These are phyloP conservation scores for Aspergillus coremiiformis DNA, from an alignment of 495 filamentous ascomycete genomes.

Conservation along the genomic window DNA sequence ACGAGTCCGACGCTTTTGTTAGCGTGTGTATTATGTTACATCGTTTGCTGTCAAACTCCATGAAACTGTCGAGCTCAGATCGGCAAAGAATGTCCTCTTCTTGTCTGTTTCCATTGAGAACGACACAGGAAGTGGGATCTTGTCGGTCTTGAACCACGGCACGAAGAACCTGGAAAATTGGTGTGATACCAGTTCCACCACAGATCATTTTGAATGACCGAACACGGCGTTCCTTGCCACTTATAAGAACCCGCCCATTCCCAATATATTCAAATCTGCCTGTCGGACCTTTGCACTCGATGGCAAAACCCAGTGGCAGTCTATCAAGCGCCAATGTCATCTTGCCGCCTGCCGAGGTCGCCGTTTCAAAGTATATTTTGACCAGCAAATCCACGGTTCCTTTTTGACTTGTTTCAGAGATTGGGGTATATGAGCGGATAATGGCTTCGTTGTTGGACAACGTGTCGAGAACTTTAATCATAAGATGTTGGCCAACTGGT, in stretches of 20 bases:
- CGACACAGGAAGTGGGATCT: constrained; percentile 56
- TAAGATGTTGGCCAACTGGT: constrained; percentile 82
- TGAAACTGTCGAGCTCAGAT: constrained; percentile 63
- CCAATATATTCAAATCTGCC: constrained; percentile 82
- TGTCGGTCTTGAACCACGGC: constrained; percentile 58
- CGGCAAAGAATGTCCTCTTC: constrained; percentile 81
- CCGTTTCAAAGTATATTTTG: constrained; percentile 73
- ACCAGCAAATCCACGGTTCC: constrained; percentile 70
- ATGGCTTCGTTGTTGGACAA: constrained; percentile 53
- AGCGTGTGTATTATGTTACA: constrained; percentile 69
- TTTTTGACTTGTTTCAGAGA: constrained; percentile 53
- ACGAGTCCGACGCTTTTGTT: constrained; percentile 51
- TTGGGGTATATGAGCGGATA: constrained; percentile 84
- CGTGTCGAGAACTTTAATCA: constrained; percentile 73
- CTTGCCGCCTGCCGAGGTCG: constrained; percentile 56
- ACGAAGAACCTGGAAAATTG: constrained; percentile 81
- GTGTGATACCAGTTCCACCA: constrained; percentile 83
- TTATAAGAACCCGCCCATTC: constrained; percentile 55
- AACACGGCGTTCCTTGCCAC: constrained; percentile 51
- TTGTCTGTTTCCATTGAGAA: constrained; percentile 73
- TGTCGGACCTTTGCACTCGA: constrained; percentile 88
- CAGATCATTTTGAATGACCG: constrained; percentile 82
- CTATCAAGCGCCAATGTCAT: constrained; percentile 80
- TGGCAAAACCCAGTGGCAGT: constrained; percentile 58
- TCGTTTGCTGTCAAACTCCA: constrained; percentile 39